Conservation (phyloP, 2,329 filamentous ascomycete species). For the Alternaria brassicae region DNA sequence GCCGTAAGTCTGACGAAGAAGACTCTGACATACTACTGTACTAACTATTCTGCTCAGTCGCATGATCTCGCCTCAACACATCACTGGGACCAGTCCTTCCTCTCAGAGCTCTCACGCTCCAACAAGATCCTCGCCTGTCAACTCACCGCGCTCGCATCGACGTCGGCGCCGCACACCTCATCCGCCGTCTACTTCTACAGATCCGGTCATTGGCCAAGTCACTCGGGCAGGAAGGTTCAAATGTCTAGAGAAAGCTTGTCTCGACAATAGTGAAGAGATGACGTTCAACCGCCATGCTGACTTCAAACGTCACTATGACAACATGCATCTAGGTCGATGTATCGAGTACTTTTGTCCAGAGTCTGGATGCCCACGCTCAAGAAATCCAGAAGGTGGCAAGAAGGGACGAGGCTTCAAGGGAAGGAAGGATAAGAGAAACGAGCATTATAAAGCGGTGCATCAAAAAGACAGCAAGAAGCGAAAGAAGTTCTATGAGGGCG, state of each 20-base stretch:
- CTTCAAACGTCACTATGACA: constrained; percentile 38
- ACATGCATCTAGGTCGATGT: constrained; percentile 22
- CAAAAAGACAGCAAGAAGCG: constrained; percentile 14
- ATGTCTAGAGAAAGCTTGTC: constrained; percentile 31
- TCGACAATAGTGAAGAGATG: constrained; percentile 5
- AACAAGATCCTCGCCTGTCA: background rate
- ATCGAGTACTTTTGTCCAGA: constrained; percentile 34
- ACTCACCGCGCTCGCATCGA: background rate
- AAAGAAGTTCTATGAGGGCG: background rate
- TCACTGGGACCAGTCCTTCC: background rate
- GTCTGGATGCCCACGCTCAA: constrained; percentile 30
- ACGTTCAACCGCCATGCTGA: constrained; percentile 43
- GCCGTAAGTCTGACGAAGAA: background rate
- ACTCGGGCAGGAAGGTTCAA: constrained; percentile 33
- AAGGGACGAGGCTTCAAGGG: constrained; percentile 37
- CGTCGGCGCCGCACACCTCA: background rate
- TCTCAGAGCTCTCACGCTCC: background rate
- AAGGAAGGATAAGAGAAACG: constrained; percentile 42
- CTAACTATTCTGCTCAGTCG: background rate
- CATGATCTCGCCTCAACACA: background rate
- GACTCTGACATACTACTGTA: background rate
- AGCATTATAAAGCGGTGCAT: constrained; percentile 39
- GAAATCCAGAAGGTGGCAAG: constrained; percentile 17
- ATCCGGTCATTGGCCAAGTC: constrained; percentile 34
- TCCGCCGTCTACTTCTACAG: background rate